Base-by-base conservation (phyloP, 2,329 filamentous ascomycete genomes). In the Zymoseptoria passerinii region DNA sequence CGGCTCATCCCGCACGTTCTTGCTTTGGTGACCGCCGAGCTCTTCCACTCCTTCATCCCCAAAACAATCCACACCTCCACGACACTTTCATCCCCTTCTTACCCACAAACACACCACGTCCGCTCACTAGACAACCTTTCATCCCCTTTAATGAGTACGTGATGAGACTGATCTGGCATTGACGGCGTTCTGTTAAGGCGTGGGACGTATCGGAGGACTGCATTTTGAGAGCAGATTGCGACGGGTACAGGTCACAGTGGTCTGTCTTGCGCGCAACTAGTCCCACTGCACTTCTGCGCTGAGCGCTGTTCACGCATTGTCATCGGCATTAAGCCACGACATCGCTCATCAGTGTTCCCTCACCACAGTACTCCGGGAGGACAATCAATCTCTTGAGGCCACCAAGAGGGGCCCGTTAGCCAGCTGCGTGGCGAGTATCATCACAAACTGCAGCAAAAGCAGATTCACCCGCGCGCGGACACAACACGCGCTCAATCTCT, bases 111-210 rank as follows among this genome's bases (percentile, higher is more conserved):
- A 50, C 20, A 53, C 10, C 35, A 44, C 35, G 35, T 44, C 35
- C 35, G 35, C 40, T 51, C 50, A 44, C 56, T 55, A 61, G 56
- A 52, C 57, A 51, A 44, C 44, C 55, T 56, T 58, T 56, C 51
- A 35, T 51, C 13, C 54, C 53, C 40, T 20, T 59, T 56, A 56
- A 48, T 63, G 55, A 55, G 61, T 60, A 60, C 58, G 63, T 65
- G 63, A 65, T 61, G 61, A 57, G 50, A 56, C 57, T 65, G 61
- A 62, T 57, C 44, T 55, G 61, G 61, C 57, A 56, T 50, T 60
- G 28, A 58, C 56, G 59, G 59, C 57, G 56, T 60, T 61, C 55
- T 55, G 35, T 61, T 58, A 59, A 59, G 57, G 58, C 59, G 53
- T 58, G 50, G 56, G 54, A 13, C 35, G 35, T 44, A 44, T 44